phyloP scores from a whole-genome alignment of 1,284 basidiomycete genomes.

The Trichosporon sp. region DNA sequence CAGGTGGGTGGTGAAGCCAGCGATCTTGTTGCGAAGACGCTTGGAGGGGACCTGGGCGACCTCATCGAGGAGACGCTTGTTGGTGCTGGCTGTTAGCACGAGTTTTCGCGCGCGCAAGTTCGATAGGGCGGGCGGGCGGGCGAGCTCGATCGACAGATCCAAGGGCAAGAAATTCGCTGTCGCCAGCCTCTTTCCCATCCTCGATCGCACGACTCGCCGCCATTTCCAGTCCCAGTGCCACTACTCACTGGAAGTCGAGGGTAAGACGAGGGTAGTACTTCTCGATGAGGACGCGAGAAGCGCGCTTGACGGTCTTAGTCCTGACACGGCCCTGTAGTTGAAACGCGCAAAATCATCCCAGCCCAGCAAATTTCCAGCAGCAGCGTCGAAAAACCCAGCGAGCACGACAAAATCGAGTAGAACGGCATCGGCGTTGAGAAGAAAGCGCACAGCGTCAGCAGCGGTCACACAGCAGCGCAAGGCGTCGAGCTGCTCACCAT shows the following conservation, averaged over 20 bases:
- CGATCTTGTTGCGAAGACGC: constrained; percentile 99
- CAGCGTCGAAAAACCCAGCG: constrained; percentile 3
- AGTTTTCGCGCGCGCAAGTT: not conserved
- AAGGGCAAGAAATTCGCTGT: too few species aligned
- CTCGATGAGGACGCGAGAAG: constrained; percentile 97
- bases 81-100: constrained; percentile 59
- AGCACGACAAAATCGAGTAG: not conserved
- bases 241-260: constrained; percentile 77
- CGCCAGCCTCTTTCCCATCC: too few species aligned
- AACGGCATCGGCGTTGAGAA: not conserved
- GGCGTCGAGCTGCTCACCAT: constrained; percentile 11
- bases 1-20: constrained; percentile 98
- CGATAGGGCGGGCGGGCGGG: too few species aligned
- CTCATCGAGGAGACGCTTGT: constrained; percentile 99
- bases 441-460: constrained; percentile 8
- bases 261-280: constrained; percentile 98
- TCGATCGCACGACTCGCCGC: too few species aligned
- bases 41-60: constrained; percentile 97
- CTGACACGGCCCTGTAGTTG: constrained; percentile 86
- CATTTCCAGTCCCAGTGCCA: not conserved
- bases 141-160: too few species aligned
- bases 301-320: constrained; percentile 99
- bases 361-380: constrained; percentile 1
- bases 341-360: constrained; percentile 1
- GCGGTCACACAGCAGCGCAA: not conserved